Percentiles rank a stretch among this genome's conserved stretches.
These are phyloP conservation scores for Eragrostis nindensis DNA, from an alignment of 176 grass and related monocot species.

Conservation along the genomic window DNA sequence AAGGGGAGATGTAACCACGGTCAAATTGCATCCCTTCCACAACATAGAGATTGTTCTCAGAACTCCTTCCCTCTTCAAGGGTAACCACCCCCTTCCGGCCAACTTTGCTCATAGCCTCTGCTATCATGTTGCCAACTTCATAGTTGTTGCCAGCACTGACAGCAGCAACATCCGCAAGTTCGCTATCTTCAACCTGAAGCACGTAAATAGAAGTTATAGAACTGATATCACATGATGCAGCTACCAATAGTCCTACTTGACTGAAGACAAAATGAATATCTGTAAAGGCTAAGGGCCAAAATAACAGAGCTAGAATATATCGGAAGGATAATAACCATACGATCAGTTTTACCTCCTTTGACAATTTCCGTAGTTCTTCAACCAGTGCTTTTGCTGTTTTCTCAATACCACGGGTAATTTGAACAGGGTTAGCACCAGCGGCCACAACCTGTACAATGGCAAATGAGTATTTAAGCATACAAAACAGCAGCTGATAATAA, in stretches of 20 bases:
- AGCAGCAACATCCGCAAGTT: slow-evolving; percentile 92
- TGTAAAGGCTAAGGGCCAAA: background rate
- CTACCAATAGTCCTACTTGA: no score
- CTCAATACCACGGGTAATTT: slow-evolving; percentile 95
- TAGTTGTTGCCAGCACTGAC: slow-evolving; percentile 97
- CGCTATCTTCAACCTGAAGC: slow-evolving; percentile 88
- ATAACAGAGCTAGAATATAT: background rate
- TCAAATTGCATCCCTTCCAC: slow-evolving; percentile 99
- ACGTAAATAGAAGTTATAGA: slow-evolving; percentile 1
- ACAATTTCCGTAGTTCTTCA: slow-evolving; percentile 70
- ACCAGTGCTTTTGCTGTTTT: slow-evolving; percentile 92
- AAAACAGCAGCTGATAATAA: background rate
- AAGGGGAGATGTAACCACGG: slow-evolving; percentile 95
- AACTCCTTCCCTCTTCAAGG: slow-evolving; percentile 92
- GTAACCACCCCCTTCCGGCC: slow-evolving; percentile 96
- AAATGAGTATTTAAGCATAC: background rate
- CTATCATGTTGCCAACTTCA: slow-evolving; percentile 97
- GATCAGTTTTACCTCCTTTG: slow-evolving; percentile 71
- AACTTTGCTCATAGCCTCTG: slow-evolving; percentile 97
- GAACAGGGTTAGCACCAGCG: slow-evolving; percentile 95
- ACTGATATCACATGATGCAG: background rate
- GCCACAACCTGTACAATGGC: slow-evolving; percentile 75
- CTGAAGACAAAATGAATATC: no score
- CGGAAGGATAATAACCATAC: background rate
- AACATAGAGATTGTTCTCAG: slow-evolving; percentile 90